Evolutionary conservation across 2,329 filamentous ascomycete genomes (phyloP), one percentile per base, ranked within the genome.

Genomic region (Aspergillus arachidicola): DNA sequence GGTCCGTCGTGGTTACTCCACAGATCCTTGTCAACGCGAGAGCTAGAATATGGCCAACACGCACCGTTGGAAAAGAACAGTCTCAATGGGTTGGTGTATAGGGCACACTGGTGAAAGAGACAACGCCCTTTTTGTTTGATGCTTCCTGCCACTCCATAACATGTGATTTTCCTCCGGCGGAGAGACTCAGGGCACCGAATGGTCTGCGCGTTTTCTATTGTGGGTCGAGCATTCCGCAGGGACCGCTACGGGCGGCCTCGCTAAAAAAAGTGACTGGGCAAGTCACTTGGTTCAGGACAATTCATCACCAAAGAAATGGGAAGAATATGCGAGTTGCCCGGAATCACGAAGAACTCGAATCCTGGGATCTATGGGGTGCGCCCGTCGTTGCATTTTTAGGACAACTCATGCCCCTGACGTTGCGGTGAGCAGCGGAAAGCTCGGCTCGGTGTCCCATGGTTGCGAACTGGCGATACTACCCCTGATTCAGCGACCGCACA

Each of bases 391-490:
- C 48, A 51, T 51, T 50, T 50, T 51, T 51, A 51, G 48, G 21
- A 54, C 51, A 54, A 36, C 51, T 54, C 32, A 26, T 21, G 10
- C 53, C 57, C 57, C 30, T 62, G 58, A 54, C 46, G 54, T 62
- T 64, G 60, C 64, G 66, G 61, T 64, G 60, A 62, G 63, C 28
- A 26, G 61, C 67, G 66, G 66, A 63, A 65, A 65, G 62, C 67
- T 68, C 67, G 67, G 67, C 62, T 65, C 64, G 50, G 28, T 23
- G 66, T 63, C 59, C 66, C 67, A 68, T 65, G 67, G 66, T 64
- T 61, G 48, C 53, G 26, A 28, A 28, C 26, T 28, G 26, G 26
- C 6, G 58, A 45, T 46, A 43, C 56, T 59, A 56, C 61, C 62
- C 64, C 62, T 68, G 66, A 63, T 62, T 34, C 54, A 48, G 45